A percentile compares a stretch with the other conserved stretches of the same genome.
These are phyloP conservation scores for Cruciata laevipes DNA, from an alignment of 257 asterid genomes.

Conservation along the genomic window DNA sequence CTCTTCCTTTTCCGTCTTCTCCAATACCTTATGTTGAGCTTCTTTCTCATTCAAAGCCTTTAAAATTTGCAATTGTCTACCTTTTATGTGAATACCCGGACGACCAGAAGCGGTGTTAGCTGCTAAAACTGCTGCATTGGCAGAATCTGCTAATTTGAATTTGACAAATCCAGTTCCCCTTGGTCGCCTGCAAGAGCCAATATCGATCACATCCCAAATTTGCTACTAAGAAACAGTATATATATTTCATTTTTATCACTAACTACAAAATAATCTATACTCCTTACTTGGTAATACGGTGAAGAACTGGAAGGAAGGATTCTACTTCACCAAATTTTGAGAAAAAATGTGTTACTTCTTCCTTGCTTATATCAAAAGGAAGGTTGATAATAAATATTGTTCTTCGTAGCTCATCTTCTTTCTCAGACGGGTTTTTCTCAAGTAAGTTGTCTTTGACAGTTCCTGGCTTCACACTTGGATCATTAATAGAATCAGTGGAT, in stretches of 20 bases:
- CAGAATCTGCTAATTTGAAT: slow-evolving; percentile 59
- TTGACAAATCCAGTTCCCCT: slow-evolving; percentile 97
- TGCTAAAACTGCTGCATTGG: slow-evolving; percentile 67
- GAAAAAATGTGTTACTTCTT: slow-evolving; percentile 83
- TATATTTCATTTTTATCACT: slow-evolving; percentile 10
- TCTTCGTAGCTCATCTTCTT: slow-evolving; percentile 63
- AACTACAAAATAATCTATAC: slow-evolving; percentile 8
- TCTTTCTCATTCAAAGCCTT: slow-evolving; percentile 81
- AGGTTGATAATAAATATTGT: slow-evolving; percentile 80
- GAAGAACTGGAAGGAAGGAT: slow-evolving; percentile 75
- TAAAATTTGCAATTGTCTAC: slow-evolving; percentile 69
- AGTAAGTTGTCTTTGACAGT: slow-evolving; percentile 24
- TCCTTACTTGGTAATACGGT: slow-evolving; percentile 66
- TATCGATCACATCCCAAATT: slow-evolving; percentile 2
- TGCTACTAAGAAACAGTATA: not conserved
- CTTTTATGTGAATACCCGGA: slow-evolving; percentile 65
- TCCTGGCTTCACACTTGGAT: slow-evolving; percentile 14
- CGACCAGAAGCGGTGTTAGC: slow-evolving; percentile 53
- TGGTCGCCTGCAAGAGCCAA: slow-evolving; percentile 60
- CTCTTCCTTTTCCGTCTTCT: slow-evolving; percentile 71
- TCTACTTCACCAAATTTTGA: slow-evolving; percentile 78
- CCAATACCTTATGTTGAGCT: slow-evolving; percentile 68
- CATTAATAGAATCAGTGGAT: slow-evolving; percentile 19
- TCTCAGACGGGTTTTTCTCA: slow-evolving; percentile 30
- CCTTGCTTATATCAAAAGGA: slow-evolving; percentile 62